Base-by-base conservation (phyloP, 2,329 filamentous ascomycete genomes). In the Moelleriella libera region DNA sequence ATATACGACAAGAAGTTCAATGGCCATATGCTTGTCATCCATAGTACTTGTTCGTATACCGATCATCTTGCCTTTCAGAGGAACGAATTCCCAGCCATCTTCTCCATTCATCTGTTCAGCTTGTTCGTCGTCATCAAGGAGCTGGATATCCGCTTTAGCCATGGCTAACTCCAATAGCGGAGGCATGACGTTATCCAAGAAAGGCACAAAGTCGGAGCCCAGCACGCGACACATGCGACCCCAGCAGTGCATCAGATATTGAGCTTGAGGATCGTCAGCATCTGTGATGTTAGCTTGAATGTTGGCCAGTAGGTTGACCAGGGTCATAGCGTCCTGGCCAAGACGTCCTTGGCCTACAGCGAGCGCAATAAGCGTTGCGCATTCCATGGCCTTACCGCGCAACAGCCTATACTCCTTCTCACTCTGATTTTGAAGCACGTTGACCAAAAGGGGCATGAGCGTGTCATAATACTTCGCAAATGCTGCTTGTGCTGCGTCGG, bases 11-110 rank as follows among this genome's bases (percentile, higher is more conserved):
- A 98, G 84, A 47, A 98, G 80, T 67, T 98, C 92, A 54, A 98
- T 97, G n/a, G 92, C 92, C 78, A 95, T 96, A 65, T 97, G 89
- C 72, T 98, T 98, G 68, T 98, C 92, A 58, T 98, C 92, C 64
- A 98, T 82, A 8, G 85, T 87, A 63, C 88, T 95, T 6, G 92
- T 98, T 69, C 89, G 88, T 69, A 98, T 98, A 53, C 92, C 92
- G 59, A 98, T 96, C 66, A 95, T 87, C 71, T 97, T 97, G 54
- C 92, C 92, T 68, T 95, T 95, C 48, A 98, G 76, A 7, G 92
- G 92, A 12, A 98, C 88, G 55, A 98, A 75, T 65, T 98, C 92
- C 92, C 92, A 98, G 42, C 90, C 90, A 49, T 96, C 90, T 58
- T 97, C 90, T 58, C 92, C 85, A 63, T 95, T 87, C 51, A 96